phyloP scores from a whole-genome alignment of 176 grass and related monocot genomes.

The Carex cristatella region DNA sequence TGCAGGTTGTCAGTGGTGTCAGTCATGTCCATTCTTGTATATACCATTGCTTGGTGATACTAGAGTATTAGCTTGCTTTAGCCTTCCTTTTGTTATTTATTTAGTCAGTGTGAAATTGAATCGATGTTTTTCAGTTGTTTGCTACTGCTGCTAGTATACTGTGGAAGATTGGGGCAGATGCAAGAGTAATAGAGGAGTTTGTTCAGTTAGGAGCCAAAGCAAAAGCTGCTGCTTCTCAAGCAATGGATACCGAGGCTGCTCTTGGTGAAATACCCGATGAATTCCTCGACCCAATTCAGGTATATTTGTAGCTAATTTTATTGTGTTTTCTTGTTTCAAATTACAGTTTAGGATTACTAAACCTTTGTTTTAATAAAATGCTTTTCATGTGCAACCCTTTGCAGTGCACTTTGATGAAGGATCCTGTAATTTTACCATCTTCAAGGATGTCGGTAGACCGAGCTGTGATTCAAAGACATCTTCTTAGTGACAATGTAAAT shows the following conservation, averaged over 20 bases:
- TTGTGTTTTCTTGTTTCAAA: background rate
- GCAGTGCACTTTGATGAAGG: constrained; percentile 92
- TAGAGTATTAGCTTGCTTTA: background rate
- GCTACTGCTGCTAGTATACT: constrained; percentile 65
- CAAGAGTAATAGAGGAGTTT: constrained; percentile 72
- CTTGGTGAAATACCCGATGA: constrained; percentile 97
- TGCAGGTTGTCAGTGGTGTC: background rate
- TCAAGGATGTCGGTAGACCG: constrained; percentile 76
- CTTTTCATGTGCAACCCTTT: background rate
- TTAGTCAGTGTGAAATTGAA: background rate
- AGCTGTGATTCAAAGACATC: constrained; percentile 82
- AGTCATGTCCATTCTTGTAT: background rate
- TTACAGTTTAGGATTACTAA: background rate
- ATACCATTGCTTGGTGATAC: background rate
- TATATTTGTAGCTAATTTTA: constrained; percentile 25
- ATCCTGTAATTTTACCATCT: constrained; percentile 92
- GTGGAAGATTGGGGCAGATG: constrained; percentile 81
- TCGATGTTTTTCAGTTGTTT: constrained; percentile 66
- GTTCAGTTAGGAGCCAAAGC: constrained; percentile 59
- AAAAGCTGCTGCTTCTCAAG: constrained; percentile 78
- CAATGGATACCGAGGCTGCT: constrained; percentile 84
- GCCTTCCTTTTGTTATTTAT: background rate
- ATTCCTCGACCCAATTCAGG: constrained; percentile 98
- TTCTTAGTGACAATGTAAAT: constrained; percentile 86
- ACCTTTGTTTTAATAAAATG: background rate